Base-by-base conservation (phyloP, 441 rosid genomes). In the Melastoma candidum region DNA sequence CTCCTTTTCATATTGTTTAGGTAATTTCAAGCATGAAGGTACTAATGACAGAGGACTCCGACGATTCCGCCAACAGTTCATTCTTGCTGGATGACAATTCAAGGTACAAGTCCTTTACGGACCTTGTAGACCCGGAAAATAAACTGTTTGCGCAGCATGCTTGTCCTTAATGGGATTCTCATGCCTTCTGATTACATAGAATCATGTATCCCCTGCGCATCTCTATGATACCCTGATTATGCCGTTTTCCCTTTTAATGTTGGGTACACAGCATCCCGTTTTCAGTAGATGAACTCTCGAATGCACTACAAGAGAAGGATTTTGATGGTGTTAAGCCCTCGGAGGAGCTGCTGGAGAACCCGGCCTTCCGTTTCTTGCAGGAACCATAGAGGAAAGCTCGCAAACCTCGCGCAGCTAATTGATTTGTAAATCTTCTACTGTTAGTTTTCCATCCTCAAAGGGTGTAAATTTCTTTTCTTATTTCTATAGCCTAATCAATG, bases 41-140 rank as follows among this genome's bases (percentile, higher is more conserved):
- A 59, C 84, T 84, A 49, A 95, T 87, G 97, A 95, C 87, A 1
- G 99, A 95, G 68, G 99, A 90, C 71, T 95, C 97, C 67, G 87
- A 83, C 51, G 63, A 77, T 48, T 95, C 95, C 7, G 77, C 64
- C 52, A 81, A 95, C 81, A 85, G 63, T 76, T 87, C 97, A 58
- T 95, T 90, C 71, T 77, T 95, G 80, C 73, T 95, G 76, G 99
- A 90, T 57, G 99, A 87, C 72, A 84, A 84, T 81, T 84, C 99
- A 54, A 74, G 98, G 99, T 87, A 53, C 71, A 62, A 26, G 64
- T 64, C 65, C 64, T 45, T 49, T 12, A 27, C 9, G n/a, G 14
- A 24, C 26, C 51, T 24, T 48, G 2, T 22, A 32, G 51, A 24
- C 27, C 26, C 51, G 22, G 11, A 22, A 7, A 48, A n/a, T 11